Percentiles rank a stretch among this genome's conserved stretches.
phyloP scores from a whole-genome alignment of 345 rosid genomes.

The Zanthoxylum bungeanum region DNA sequence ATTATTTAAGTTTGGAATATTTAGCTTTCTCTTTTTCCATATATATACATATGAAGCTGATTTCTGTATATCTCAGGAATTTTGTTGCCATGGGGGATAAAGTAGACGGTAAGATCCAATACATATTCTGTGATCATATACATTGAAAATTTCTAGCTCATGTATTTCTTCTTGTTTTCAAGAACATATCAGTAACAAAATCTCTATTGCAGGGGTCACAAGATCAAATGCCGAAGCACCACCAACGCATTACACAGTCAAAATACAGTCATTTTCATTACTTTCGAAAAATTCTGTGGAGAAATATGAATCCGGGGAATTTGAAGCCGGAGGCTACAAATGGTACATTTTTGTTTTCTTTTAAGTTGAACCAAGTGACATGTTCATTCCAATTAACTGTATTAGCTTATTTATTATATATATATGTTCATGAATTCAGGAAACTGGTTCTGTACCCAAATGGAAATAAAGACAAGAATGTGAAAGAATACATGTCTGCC shows the following conservation, averaged over 20 bases:
- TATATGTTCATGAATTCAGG: slow-evolving; percentile 26
- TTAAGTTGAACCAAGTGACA: too few species aligned
- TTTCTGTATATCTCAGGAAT: neutral
- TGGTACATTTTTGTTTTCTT: slow-evolving; percentile 54
- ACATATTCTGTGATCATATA: neutral
- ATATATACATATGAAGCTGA: slow-evolving; percentile 1
- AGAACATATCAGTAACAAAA: neutral
- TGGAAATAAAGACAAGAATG: slow-evolving; percentile 63
- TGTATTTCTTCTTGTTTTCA: neutral
- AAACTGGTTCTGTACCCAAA: slow-evolving; percentile 55
- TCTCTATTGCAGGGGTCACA: slow-evolving; percentile 30
- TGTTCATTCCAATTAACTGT: too few species aligned
- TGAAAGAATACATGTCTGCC: slow-evolving; percentile 45
- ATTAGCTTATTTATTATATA: too few species aligned
- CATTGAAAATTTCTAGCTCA: too few species aligned
- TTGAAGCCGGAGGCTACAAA: slow-evolving; percentile 74
- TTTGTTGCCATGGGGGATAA: slow-evolving; percentile 21
- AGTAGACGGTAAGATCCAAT: slow-evolving; percentile 16
- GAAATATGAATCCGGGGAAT: slow-evolving; percentile 58
- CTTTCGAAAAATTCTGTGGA: slow-evolving; percentile 38
- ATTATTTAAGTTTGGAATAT: slow-evolving; percentile 12
- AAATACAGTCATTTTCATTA: slow-evolving; percentile 47
- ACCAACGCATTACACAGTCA: slow-evolving; percentile 52
- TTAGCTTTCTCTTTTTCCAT: neutral
- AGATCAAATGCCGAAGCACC: slow-evolving; percentile 41